Percentiles rank a stretch among this genome's conserved stretches.
phyloP scores from a whole-genome alignment of 805 yeast species.

The Teunomyces panamensis region DNA sequence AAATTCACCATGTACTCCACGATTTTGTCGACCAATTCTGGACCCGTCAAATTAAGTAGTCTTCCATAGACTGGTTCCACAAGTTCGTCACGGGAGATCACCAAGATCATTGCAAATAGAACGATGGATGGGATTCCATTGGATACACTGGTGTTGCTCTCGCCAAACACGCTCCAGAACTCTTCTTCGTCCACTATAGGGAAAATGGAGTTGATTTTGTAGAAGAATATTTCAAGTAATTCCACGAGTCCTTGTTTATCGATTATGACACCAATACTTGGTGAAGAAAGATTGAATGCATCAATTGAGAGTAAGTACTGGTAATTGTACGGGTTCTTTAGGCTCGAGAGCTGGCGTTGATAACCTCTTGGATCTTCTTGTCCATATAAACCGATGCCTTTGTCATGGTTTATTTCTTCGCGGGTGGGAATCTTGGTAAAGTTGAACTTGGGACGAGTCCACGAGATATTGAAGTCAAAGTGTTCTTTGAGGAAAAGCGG shows the following conservation, averaged over 20 bases:
- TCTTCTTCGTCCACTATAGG: slow-evolving; percentile 26
- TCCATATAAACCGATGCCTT: slow-evolving; percentile 22
- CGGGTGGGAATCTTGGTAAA: slow-evolving; percentile 25
- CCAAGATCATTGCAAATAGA: slow-evolving; percentile 27
- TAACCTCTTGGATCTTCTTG: slow-evolving; percentile 8
- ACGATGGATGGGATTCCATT: slow-evolving; percentile 16
- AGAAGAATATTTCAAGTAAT: slow-evolving; percentile 27
- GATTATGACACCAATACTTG: neutral
- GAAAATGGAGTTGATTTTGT: slow-evolving; percentile 29
- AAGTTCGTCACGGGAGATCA: slow-evolving; percentile 22
- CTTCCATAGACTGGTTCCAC: slow-evolving; percentile 22
- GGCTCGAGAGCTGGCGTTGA: slow-evolving; percentile 7
- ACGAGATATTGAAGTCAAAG: slow-evolving; percentile 24
- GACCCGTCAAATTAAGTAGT: slow-evolving; percentile 12
- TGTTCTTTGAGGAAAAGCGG: slow-evolving; percentile 17
- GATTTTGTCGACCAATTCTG: slow-evolving; percentile 5
- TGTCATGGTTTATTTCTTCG: slow-evolving; percentile 14
- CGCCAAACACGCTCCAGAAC: slow-evolving; percentile 26
- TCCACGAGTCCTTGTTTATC: slow-evolving; percentile 1
- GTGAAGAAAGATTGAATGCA: slow-evolving; percentile 30
- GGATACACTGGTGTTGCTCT: slow-evolving; percentile 1
- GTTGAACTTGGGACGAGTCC: slow-evolving; percentile 13
- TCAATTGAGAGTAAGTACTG: slow-evolving; percentile 20
- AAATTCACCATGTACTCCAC: slow-evolving; percentile 19
- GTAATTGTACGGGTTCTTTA: slow-evolving; percentile 13